Evolutionary conservation across 768 basidiomycete genomes (phyloP), one percentile per base, ranked within the genome.

Genomic region (Fistulinella prunicolor): DNA sequence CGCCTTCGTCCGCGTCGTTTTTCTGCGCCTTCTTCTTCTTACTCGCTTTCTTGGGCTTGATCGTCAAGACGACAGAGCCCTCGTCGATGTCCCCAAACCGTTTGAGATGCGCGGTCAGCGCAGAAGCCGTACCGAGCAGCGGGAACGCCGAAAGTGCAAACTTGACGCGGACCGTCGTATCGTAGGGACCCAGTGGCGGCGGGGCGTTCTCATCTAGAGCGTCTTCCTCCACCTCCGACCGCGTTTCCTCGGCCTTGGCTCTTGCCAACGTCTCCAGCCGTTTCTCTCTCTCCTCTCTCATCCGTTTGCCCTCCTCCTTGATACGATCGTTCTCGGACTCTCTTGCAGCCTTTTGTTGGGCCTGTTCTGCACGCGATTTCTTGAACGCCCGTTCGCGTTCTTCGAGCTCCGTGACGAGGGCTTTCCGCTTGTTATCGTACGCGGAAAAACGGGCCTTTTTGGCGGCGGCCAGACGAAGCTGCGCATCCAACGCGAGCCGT

Each of bases 401-500:
- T 62, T 93, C 90, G 13, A 92, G 74, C 59, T 90, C 89, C 26
- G 86, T 83, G 19, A 89, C 76, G 53, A 93, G 69, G 28, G 64
- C 77, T 70, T 86, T 89, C 23, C 89, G 76, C 61, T 92, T 92
- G 48, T 66, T 73, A 55, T 89, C 86, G 57, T 79, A 88, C 3
- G 74, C 60, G 19, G 86, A 76, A 55, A 80, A 89, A n/a, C 89
- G 79, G 35, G 82, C 79, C 34, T 80, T 78, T 28, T 81, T 77
- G 0, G 89, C 88, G 34, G 79, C 75, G 49, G 84, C 81, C 2
- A 85, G 65, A 35, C 85, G 82, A n/a, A 86, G 67, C 59, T 86
- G 87, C 2, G 88, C 86, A 60, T 93, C 88, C 45, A 93, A 72
- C 0, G 86, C 89, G 35, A 90, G 73, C 17, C 87, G 81, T 30